Evolutionary conservation across 495 filamentous ascomycete genomes (phyloP).

Genomic region (Penicilliopsis zonata): DNA sequence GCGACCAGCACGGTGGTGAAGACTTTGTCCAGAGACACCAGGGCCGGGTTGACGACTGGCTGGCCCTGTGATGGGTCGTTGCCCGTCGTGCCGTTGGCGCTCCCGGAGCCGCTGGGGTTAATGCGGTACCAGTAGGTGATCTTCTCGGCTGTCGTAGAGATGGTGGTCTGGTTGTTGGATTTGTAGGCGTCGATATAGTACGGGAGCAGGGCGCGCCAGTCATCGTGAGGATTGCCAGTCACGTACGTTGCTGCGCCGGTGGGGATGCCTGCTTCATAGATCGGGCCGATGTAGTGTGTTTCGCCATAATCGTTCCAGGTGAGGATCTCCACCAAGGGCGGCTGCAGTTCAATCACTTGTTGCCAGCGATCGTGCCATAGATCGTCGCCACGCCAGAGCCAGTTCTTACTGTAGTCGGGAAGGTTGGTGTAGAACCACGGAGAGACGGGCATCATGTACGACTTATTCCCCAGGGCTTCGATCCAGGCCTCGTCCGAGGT

Average conservation of each 20-base stretch:
- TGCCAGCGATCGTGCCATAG: conserved; percentile 69
- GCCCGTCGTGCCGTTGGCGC: conserved; percentile 23
- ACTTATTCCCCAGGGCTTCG: conserved; percentile 37
- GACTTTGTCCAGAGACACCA: conserved; percentile 20
- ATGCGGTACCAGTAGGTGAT: conserved; percentile 55
- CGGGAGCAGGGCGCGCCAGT: conserved; percentile 44
- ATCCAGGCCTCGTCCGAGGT: conserved; percentile 43
- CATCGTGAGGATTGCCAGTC: conserved; percentile 36
- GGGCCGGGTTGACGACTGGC: conserved; percentile 9
- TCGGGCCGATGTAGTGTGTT: conserved; percentile 59
- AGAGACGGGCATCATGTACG: conserved; percentile 71
- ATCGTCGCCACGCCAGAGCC: conserved; percentile 58
- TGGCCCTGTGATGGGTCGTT: conserved; percentile 22
- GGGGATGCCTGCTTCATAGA: conserved; percentile 36
- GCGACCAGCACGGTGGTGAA: conserved; percentile 19
- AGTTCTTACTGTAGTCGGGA: conserved; percentile 59
- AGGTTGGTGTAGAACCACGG: conserved; percentile 69
- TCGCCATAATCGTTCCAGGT: conserved; percentile 73
- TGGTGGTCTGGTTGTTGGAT: conserved; percentile 22
- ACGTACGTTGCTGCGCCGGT: conserved; percentile 39
- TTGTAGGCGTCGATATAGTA: conserved; percentile 58
- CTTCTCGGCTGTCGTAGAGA: conserved; percentile 20
- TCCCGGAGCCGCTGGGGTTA: conserved; percentile 23
- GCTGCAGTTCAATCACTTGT: conserved; percentile 49
- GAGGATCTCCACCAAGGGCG: conserved; percentile 46